Base-by-base conservation (phyloP, 345 rosid species). In the Lepidium sativum region DNA sequence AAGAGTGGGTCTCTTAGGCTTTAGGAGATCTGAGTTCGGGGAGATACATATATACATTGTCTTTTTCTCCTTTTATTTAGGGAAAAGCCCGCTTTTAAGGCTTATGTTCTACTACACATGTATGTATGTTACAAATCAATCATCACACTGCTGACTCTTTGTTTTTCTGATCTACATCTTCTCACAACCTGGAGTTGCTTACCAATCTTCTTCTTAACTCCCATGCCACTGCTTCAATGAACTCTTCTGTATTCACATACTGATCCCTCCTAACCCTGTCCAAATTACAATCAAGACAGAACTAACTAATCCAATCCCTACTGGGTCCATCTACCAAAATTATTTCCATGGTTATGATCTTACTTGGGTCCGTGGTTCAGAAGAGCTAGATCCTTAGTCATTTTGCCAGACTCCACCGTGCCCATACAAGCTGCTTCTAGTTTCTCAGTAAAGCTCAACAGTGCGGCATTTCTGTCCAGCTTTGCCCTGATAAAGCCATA, bases 371-470 rank as follows among this genome's bases (percentile, higher is more conserved):
- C 96, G 57, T 88, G 81, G 59, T 79, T 75, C 41, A 85, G 67
- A 63, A 85, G 76, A 5, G 91, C 95, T 6, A 88, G 95, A 75
- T 88, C 95, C 68, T 85, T 85, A 27, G 91, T 88, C 95, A 88
- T 88, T 82, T 88, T 85, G 53, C 87, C 87, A 18, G 86, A 82
- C 68, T 88, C 89, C 55, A 87, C 91, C 0, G 76, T 71, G 37
- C 81, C 83, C 41, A 89, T 12, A 53, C 91, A 89, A 40, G 95
- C 86, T 60, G 82, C 86, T 73, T 90, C 92, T 55, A 87, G 84
- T 66, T 84, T 90, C 78, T 84, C 75, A 7, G 82, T 81, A 54
- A 87, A 90, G 69, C 81, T 82, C 81, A 83, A 61, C 42, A 90
- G 83, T 61, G 62, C 63, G 6, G 75, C 78, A 79, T 84, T 82